Conservation (phyloP, 2,329 filamentous ascomycete genomes). For the Lachnellula subtilissima region DNA sequence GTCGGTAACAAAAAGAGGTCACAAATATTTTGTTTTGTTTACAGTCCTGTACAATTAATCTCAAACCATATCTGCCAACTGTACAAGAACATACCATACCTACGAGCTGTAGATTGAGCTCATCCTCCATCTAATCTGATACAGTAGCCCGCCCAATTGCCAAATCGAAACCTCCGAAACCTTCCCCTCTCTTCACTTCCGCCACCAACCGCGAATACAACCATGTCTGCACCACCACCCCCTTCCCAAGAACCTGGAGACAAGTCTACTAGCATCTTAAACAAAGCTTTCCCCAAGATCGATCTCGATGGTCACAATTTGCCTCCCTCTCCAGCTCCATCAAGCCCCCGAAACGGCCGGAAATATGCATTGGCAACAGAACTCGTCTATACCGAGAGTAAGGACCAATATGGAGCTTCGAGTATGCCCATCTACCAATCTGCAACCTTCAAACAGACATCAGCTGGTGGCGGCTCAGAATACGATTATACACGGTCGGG, state of each 20-base stretch:
- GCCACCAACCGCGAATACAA: slow-evolving; percentile 4
- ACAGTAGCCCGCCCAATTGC: not conserved
- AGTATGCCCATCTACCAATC: slow-evolving; percentile 98
- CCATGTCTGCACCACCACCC: slow-evolving; percentile 33
- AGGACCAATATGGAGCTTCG: slow-evolving; percentile 94
- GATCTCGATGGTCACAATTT: slow-evolving; percentile 81
- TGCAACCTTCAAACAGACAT: slow-evolving; percentile 94
- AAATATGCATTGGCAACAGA: slow-evolving; percentile 95
- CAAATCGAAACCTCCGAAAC: not conserved
- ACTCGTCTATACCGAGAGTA: slow-evolving; percentile 91
- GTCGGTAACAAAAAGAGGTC: too few relatives aligned
- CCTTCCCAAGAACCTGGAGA: slow-evolving; percentile 17
- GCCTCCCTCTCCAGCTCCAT: slow-evolving; percentile 88
- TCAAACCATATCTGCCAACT: not conserved
- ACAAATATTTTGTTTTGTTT: too few relatives aligned
- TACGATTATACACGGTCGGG: slow-evolving; percentile 99
- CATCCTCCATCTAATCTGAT: slow-evolving; percentile 7
- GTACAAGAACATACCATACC: not conserved
- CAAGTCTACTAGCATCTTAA: slow-evolving; percentile 23
- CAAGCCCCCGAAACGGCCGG: slow-evolving; percentile 77
- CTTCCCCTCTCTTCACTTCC: not conserved
- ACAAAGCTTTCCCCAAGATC: slow-evolving; percentile 42
- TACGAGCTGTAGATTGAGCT: slow-evolving; percentile 11
- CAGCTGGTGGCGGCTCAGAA: slow-evolving; percentile 72
- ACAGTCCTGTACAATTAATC: too few relatives aligned